A percentile compares a stretch with the other conserved stretches of the same genome.
Evolutionary conservation across 208 protist species (phyloP).

Genomic region (Trypanosoma mega): DNA sequence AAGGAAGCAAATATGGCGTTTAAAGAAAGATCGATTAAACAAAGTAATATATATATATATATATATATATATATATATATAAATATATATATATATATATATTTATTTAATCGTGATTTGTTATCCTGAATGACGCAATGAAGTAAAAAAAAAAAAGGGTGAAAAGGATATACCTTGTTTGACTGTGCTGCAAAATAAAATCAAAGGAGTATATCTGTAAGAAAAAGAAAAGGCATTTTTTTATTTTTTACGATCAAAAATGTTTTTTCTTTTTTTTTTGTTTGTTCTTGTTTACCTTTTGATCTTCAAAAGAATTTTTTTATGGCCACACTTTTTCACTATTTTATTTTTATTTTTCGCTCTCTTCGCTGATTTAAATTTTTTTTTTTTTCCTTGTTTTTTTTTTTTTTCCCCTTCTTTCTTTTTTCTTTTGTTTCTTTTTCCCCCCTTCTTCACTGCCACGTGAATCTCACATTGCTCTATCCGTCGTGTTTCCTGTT

Average conservation of each 20-base stretch:
- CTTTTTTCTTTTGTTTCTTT: slow-evolving; percentile 9
- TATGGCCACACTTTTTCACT: background rate
- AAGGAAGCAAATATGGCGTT: slow-evolving; percentile 12
- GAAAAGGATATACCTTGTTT: no score
- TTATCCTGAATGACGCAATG: no score
- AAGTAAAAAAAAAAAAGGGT: no score
- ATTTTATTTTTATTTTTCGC: background rate
- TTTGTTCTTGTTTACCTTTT: background rate
- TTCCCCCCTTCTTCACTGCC: background rate
- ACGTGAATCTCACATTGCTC: background rate
- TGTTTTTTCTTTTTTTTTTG: slow-evolving; percentile 26
- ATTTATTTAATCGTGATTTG: slow-evolving; percentile 15
- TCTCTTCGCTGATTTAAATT: background rate
- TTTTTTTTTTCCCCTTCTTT: slow-evolving; percentile 1
- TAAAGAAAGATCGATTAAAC: slow-evolving; percentile 14
- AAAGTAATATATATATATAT: slow-evolving; percentile 8
- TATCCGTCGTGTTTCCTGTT: background rate
- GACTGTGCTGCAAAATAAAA: no score
- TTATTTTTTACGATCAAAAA: no score
- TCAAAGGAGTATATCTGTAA: no score
- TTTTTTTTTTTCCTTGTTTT: background rate
- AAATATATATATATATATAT: slow-evolving; percentile 22
- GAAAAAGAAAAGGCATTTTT: no score
- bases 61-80: slow-evolving; percentile 18
- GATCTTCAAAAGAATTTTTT: slow-evolving; percentile 21